phyloP scores from a whole-genome alignment of 2,329 filamentous ascomycete species.

The Dactylellina sp. region DNA sequence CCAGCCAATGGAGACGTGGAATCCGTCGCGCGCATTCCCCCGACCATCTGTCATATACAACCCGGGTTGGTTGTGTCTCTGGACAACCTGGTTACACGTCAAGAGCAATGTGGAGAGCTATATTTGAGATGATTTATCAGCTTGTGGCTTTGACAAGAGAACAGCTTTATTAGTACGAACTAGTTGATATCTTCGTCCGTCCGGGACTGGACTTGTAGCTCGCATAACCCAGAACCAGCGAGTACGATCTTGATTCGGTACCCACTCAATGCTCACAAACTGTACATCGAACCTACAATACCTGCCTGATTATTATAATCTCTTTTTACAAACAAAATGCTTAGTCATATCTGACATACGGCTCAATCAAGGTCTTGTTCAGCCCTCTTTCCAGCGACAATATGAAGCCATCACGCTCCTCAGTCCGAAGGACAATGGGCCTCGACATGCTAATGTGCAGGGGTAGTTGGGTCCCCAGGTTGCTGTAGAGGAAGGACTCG shows the following conservation, averaged over 20 bases:
- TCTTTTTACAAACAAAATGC: too few relatives aligned
- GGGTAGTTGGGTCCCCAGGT: conserved; percentile 80
- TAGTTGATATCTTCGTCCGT: conserved; percentile 58
- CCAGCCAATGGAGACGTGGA: conserved; percentile 94
- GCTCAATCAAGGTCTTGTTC: conserved; percentile 64
- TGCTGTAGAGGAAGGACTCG: conserved; percentile 78
- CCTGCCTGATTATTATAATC: conserved; percentile 57
- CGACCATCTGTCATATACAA: conserved; percentile 70
- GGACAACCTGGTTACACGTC: conserved; percentile 74
- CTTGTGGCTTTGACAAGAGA: too few relatives aligned
- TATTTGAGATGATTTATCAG: too few relatives aligned
- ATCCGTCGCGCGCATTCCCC: conserved; percentile 66
- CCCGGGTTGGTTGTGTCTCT: conserved; percentile 73
- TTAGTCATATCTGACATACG: conserved; percentile 67
- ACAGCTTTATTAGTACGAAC: conserved; percentile 62
- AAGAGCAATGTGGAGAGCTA: conserved; percentile 73
- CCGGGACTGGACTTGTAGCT: conserved; percentile 64
- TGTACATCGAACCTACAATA: conserved; percentile 68
- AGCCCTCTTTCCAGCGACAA: conserved; percentile 67
- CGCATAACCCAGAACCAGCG: conserved; percentile 87
- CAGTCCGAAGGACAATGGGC: conserved; percentile 78
- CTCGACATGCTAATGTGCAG: conserved; percentile 92
- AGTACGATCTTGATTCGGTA: conserved; percentile 74
- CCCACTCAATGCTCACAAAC: conserved; percentile 71
- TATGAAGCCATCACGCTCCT: conserved; percentile 78